Base-by-base conservation (phyloP, 768 basidiomycete genomes). In the Dioszegia crocea region DNA sequence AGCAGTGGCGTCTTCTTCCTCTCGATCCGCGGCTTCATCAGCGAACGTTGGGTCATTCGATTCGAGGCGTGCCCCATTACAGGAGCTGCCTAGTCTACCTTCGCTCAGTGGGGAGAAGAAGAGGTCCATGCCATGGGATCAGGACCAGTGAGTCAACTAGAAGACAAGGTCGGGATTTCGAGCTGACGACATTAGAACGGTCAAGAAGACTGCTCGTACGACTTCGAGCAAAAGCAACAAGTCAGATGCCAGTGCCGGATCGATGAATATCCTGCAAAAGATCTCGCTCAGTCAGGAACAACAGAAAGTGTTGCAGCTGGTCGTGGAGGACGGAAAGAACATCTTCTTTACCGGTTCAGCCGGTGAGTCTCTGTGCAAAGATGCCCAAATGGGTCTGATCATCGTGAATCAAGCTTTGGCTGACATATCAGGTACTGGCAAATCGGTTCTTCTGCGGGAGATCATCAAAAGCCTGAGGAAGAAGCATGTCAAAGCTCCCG, bases 281-380 rank as follows among this genome's bases (percentile, higher is more conserved):
- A 81, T 91, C 19, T 82, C 84, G 62, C 80, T 98, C 59, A 94
- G 91, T 76, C 78, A 82, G 59, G 93, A 98, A 71, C 96, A 99
- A 77, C 85, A 80, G 51, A 83, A 87, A 59, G 89, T 99, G 47
- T 79, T 96, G 60, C 82, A 83, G 58, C 80, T 96, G 33, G 92
- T 92, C 0, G 79, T 86, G 31, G 59, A 71, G 1, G 80, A 83
- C 12, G 85, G 84, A 2, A 76, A 85, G 45, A 94, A 85, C 67
- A 70, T 98, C 29, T 99, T 99, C 71, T 99, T 97, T 76, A 99
- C 94, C 1, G 96, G 96, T 26, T 91, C 89, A 80, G 96, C 96
- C 59, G 94, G 93, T 96, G 63, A 63, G 85, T 77, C 12, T 26
- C 9, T 1, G 31, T 9, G 38, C 49, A 16, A 12, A n/a, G n/a